Percentiles rank a stretch among this genome's conserved stretches.
Evolutionary conservation across 306 rosid species (phyloP).

Genomic region (Vicia villosa): DNA sequence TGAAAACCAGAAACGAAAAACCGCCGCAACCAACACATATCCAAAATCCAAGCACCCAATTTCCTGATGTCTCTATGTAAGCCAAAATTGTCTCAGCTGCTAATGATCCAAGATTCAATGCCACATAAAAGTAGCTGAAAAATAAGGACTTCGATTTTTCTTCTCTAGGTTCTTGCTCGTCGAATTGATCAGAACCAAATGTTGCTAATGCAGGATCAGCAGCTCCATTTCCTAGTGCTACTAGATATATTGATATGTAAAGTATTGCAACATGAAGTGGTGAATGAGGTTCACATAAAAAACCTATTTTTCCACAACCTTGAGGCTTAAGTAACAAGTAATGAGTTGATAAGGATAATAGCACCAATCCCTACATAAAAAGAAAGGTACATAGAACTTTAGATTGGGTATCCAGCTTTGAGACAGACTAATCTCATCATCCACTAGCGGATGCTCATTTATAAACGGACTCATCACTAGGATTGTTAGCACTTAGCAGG

Average conservation of each 20-base stretch:
- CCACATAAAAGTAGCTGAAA: constrained; percentile 66
- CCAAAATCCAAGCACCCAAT: constrained; percentile 62
- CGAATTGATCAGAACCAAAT: constrained; percentile 64
- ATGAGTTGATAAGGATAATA: constrained; percentile 54
- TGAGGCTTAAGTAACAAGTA: constrained; percentile 49
- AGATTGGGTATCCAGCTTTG: background rate
- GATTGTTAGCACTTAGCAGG: too few relatives aligned
- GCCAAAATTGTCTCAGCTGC: constrained; percentile 59
- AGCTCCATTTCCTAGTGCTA: constrained; percentile 68
- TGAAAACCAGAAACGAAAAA: constrained; percentile 43
- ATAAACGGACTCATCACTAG: too few relatives aligned
- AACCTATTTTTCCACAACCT: constrained; percentile 60
- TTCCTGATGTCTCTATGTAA: constrained; percentile 56
- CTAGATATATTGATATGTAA: constrained; percentile 56
- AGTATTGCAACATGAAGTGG: constrained; percentile 46
- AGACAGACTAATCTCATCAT: background rate
- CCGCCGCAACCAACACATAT: constrained; percentile 43
- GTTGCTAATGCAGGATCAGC: constrained; percentile 63
- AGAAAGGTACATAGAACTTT: background rate
- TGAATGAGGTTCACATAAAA: constrained; percentile 50
- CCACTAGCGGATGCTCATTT: too few relatives aligned
- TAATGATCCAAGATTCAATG: constrained; percentile 57
- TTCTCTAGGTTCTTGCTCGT: constrained; percentile 55
- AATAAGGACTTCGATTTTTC: constrained; percentile 49
- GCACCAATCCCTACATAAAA: constrained; percentile 51